Evolutionary conservation across 2,329 filamentous ascomycete genomes (phyloP), one percentile per base, ranked within the genome.

Genomic region (Sarocladium strictum): DNA sequence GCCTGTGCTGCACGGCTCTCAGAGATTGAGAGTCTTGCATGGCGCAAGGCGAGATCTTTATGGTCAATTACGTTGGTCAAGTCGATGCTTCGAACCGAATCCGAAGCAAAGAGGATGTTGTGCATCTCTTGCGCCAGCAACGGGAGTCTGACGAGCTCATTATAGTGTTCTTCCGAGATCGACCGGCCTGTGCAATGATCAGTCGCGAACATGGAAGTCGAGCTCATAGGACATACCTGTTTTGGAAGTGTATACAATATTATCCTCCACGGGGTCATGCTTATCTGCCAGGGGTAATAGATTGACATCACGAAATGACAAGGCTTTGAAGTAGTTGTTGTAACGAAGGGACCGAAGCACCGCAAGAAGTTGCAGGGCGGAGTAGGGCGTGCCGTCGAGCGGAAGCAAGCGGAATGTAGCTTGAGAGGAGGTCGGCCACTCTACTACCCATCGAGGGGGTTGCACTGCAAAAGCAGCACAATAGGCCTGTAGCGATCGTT

Each of bases 241-340:
- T 14, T 79, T 70, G 38, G 75, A 82, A 37, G 79, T 70, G 59
- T 78, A 78, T 3, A 76, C 76, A 10, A 80, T 72, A 23, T 72
- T 71, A 56, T 76, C 73, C 19, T 71, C 72, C 35, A 75, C 72
- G 4, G 70, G 67, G 56, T 83, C 80, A 47, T 70, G 70, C 49
- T 64, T 69, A 35, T 66, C 65, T 27, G 63, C 63, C 12, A 72
- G 60, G 7, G 67, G 60, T 1, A 72, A 73, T 19, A 83, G 68
- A 58, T 81, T 76, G 14, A 83, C 71, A 53, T 77, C 72, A 10
- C 69, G 65, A 58, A 83, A 80, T 1, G 78, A 82, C n/a, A 83
- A 64, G 1, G 78, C 77, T 56, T 77, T 79, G 65, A 83, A 83
- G 60, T 78, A 83, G 58, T 79, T 80, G 54, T 83, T 83, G 62